Percentiles rank a stretch among this genome's conserved stretches.
phyloP scores from a whole-genome alignment of 2,329 filamentous ascomycete species.

The Xylariaceae sp. region DNA sequence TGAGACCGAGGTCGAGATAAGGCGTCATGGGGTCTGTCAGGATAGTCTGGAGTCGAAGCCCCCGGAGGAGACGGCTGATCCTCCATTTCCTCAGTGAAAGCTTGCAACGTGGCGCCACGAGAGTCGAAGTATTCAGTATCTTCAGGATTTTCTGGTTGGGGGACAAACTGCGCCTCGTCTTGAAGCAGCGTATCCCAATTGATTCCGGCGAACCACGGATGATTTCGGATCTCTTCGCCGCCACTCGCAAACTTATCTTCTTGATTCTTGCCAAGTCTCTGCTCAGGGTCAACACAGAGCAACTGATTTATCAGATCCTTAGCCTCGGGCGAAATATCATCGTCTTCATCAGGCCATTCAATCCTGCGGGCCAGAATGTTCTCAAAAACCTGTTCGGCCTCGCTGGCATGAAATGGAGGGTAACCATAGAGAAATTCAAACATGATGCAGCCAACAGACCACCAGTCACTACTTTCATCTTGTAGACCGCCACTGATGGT shows the following conservation, averaged over 20 bases:
- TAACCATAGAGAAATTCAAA: constrained; percentile 94
- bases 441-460: constrained; percentile 97
- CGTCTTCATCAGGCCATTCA: constrained; percentile 82
- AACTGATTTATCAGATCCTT: constrained; percentile 93
- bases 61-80: constrained; percentile 76
- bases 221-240: constrained; percentile 83
- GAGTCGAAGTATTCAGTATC: constrained; percentile 98
- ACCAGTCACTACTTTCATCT: constrained; percentile 99
- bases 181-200: constrained; percentile 91
- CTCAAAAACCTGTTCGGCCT: constrained; percentile 91
- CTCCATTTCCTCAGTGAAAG: constrained; percentile 90
- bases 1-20: constrained; percentile 84
- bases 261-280: constrained; percentile 79
- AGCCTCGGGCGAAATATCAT: constrained; percentile 76
- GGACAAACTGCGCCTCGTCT: constrained; percentile 93
- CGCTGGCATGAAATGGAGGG: constrained; percentile 85
- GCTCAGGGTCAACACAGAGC: constrained; percentile 74
- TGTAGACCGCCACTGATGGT: constrained; percentile 94
- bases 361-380: constrained; percentile 89
- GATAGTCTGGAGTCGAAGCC: constrained; percentile 67
- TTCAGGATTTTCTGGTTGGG: constrained; percentile 85
- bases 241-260: constrained; percentile 78
- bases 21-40: constrained; percentile 89
- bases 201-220: constrained; percentile 81
- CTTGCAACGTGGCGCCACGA: constrained; percentile 83